These are phyloP conservation scores for Physcia stellaris DNA, from an alignment of 495 filamentous ascomycete genomes.

Conservation along the genomic window DNA sequence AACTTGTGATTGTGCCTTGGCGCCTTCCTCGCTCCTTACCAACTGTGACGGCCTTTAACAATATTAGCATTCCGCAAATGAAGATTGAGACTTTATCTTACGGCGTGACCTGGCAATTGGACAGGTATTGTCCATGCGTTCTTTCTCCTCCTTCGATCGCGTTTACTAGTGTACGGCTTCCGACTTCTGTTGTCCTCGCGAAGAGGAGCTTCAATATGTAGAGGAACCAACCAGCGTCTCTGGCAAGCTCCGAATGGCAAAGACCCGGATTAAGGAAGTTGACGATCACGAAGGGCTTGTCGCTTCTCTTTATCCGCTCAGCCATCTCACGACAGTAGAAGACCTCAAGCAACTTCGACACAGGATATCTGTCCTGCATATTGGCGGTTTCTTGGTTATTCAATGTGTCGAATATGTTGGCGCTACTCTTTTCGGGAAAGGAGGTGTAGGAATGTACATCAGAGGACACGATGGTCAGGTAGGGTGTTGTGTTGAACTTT, in stretches of 20 bases:
- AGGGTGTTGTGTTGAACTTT: constrained; percentile 11
- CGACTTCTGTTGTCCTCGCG: constrained; percentile 25
- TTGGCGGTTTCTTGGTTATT: constrained; percentile 16
- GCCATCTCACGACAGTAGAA: constrained; percentile 20
- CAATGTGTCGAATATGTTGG: constrained; percentile 16
- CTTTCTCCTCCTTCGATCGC: constrained; percentile 19
- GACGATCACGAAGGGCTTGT: constrained; percentile 30
- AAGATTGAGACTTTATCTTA: too few species aligned
- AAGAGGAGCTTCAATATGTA: constrained; percentile 16
- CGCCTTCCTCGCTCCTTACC: constrained; percentile 26
- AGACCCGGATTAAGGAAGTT: constrained; percentile 39
- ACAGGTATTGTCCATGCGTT: constrained; percentile 23
- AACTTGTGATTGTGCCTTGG: constrained; percentile 32
- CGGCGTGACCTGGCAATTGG: constrained; percentile 16
- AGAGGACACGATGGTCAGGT: constrained; percentile 16
- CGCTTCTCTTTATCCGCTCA: constrained; percentile 3
- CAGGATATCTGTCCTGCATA: constrained; percentile 16
- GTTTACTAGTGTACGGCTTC: constrained; percentile 24
- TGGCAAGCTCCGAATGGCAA: constrained; percentile 28
- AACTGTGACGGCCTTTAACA: too few species aligned
- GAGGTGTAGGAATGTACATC: constrained; percentile 15
- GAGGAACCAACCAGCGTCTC: constrained; percentile 19
- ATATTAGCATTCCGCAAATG: too few species aligned
- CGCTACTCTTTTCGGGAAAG: constrained; percentile 13
- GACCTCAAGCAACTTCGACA: constrained; percentile 23